Conservation (phyloP, 2,329 filamentous ascomycete genomes). For the Penicillium sp. region DNA sequence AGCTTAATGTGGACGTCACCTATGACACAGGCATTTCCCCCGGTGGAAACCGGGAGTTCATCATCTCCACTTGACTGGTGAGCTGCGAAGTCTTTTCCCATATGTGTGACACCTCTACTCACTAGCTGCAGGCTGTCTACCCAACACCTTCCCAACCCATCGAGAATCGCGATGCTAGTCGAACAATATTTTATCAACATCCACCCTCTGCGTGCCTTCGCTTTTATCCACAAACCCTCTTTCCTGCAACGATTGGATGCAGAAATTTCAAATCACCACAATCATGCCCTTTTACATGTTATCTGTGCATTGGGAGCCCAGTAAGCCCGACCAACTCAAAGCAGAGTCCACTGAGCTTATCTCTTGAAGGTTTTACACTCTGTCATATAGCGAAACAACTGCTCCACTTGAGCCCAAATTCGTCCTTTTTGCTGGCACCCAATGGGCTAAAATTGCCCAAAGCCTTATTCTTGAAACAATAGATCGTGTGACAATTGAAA, state of each 20-base stretch:
- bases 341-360: neutral
- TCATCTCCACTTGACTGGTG: conserved; percentile 15
- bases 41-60: neutral
- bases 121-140: conserved; percentile 10
- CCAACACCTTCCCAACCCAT: conserved; percentile 9
- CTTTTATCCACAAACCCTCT: conserved; percentile 22
- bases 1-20: neutral
- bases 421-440: conserved; percentile 15
- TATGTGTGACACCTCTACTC: neutral
- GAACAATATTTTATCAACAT: conserved; percentile 25
- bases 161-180: conserved; percentile 14
- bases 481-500: conserved; percentile 23
- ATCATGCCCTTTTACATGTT: conserved; percentile 19
- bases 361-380: conserved; percentile 15
- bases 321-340: conserved; percentile 7
- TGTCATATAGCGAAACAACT: conserved; percentile 17
- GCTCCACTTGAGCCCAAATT: conserved; percentile 11
- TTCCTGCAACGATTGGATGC: conserved; percentile 18
- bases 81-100: neutral
- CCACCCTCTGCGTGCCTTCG: conserved; percentile 21
- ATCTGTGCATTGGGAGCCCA: conserved; percentile 23
- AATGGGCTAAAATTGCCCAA: conserved; percentile 21
- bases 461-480: conserved; percentile 21
- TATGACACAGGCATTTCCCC: neutral
- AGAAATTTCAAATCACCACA: conserved; percentile 3